Percentiles rank a stretch among this genome's conserved stretches.
Evolutionary conservation across 805 yeast genomes (phyloP).

Genomic region (Candida pini): DNA sequence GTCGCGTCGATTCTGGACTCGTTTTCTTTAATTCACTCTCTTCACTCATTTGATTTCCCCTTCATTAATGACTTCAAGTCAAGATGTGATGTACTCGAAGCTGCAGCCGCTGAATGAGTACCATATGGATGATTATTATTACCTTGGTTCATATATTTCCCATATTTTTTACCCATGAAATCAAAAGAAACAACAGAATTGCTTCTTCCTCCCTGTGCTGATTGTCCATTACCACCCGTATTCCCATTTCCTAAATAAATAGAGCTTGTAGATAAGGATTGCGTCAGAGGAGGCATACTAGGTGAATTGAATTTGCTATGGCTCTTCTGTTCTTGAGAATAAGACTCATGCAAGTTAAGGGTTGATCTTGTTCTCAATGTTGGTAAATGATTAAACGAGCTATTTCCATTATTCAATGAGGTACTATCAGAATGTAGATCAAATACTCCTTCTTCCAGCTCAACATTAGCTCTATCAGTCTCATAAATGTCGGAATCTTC

Average conservation of each 20-base stretch:
- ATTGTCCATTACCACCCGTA: constrained; percentile 1
- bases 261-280: constrained; percentile 12
- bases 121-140: neutral
- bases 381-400: constrained; percentile 1
- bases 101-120: neutral
- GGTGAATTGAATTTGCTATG: neutral
- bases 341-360: constrained; percentile 19
- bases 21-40: too few relatives aligned
- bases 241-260: constrained; percentile 6
- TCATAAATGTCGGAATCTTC: constrained; percentile 12
- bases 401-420: neutral
- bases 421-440: constrained; percentile 3
- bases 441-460: constrained; percentile 16
- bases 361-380: constrained; percentile 28
- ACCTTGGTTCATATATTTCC: constrained; percentile 11
- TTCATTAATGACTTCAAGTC: constrained; percentile 15
- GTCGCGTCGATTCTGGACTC: too few relatives aligned
- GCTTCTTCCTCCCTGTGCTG: constrained; percentile 1
- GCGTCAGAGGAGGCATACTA: constrained; percentile 4
- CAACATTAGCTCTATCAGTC: constrained; percentile 5
- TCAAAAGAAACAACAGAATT: constrained; percentile 10
- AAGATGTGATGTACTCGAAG: constrained; percentile 10
- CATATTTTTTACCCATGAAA: constrained; percentile 21
- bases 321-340: neutral
- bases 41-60: constrained; percentile 11